Evolutionary conservation across 129 eudicot species (phyloP), one percentile per base, ranked within the genome.

Genomic region (Artemisia argyi): DNA sequence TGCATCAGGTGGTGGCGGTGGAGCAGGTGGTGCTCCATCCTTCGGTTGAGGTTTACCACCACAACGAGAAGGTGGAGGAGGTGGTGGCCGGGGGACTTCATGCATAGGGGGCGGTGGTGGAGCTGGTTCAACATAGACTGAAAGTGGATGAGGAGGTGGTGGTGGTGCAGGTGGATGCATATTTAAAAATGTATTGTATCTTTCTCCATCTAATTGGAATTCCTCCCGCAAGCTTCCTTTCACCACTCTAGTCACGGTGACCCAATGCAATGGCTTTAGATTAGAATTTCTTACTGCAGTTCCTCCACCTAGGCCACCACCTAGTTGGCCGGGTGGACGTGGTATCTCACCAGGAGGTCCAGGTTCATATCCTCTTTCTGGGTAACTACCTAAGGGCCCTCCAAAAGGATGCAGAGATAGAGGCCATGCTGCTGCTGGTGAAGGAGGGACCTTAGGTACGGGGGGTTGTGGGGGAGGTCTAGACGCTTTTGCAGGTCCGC

Each of bases 171-270:
- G 84, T 19, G 86, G 88, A 65, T 64, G 58, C 61, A 79, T 5
- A 24, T n/a, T 58, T 13, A n/a, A 75, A 69, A 49, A 12, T 57
- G 48, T 65, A 16, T 14, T 26, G 9, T 81, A 92, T 96, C 74
- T 84, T 82, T 83, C 50, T 13, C 16, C n/a, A 30, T 11, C 3
- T 60, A 82, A 81, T 72, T 92, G 98, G 73, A 92, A 75, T 79
- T 92, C 98, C 68, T 87, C 98, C 98, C 98, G 89, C 69, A 92
- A 82, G 85, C 96, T 92, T 74, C 98, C 98, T 80, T 87, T 84
- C 71, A 92, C 28, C 26, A 77, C 96, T 84, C 95, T 77, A 28
- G 88, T 86, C 16, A 89, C 96, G 84, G 89, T 92, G 86, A 86
- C 87, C 98, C 96, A 92, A 48, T 92, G 98, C 78, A 92, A 76